Conservation (phyloP, 2,329 filamentous ascomycete genomes). For the Phoma sp. region DNA sequence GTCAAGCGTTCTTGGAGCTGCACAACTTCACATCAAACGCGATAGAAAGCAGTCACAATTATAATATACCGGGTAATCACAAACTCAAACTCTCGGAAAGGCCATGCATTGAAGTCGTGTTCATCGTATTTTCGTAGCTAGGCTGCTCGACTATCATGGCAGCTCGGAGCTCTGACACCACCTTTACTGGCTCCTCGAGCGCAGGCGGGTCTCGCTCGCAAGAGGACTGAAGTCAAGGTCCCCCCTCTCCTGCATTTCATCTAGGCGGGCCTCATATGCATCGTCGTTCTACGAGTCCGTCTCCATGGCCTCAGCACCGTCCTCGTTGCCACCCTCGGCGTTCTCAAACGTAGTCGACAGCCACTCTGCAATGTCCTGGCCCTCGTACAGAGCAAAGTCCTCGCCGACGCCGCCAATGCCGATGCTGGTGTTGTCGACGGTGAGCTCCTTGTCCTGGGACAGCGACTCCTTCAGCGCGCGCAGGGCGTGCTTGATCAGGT, state of each 20-base stretch:
- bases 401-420: slow-evolving; percentile 80
- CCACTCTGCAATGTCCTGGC: slow-evolving; percentile 83
- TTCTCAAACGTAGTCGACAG: slow-evolving; percentile 72
- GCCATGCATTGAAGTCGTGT: slow-evolving; percentile 11
- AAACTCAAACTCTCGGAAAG: background rate
- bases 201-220: background rate
- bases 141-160: slow-evolving; percentile 5
- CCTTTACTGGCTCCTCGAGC: background rate
- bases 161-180: background rate
- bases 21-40: too few relatives aligned
- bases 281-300: slow-evolving; percentile 52
- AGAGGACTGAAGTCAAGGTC: background rate
- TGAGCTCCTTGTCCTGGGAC: slow-evolving; percentile 96
- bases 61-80: background rate
- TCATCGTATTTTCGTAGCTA: slow-evolving; percentile 34
- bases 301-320: slow-evolving; percentile 60
- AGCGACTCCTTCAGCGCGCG: slow-evolving; percentile 93
- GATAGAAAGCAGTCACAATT: too few relatives aligned
- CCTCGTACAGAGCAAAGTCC: slow-evolving; percentile 89
- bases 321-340: slow-evolving; percentile 46
- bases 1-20: background rate
- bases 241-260: background rate
- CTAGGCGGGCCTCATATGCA: background rate
- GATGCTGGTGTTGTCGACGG: slow-evolving; percentile 94
- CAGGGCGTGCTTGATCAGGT: slow-evolving; percentile 89